phyloP scores from a whole-genome alignment of 805 yeast genomes.

The Zygosaccharomyces gambellarensis region DNA sequence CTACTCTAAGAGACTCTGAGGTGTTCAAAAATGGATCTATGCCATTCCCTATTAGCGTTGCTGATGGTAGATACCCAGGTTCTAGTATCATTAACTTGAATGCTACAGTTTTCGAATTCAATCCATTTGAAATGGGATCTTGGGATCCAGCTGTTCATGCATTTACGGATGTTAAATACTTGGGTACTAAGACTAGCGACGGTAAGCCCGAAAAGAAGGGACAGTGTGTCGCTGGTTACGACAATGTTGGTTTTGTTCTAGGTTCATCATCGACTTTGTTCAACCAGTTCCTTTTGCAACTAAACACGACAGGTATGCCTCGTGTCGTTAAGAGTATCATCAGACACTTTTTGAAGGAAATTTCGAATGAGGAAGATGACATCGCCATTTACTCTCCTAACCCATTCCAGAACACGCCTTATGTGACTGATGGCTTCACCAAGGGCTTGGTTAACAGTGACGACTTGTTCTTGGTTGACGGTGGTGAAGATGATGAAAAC shows the following conservation, averaged over 20 bases:
- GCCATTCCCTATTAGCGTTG: conserved; percentile 70
- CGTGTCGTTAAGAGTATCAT: conserved; percentile 47
- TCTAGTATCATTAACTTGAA: conserved; percentile 52
- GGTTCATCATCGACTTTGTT: conserved; percentile 83
- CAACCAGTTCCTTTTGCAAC: conserved; percentile 58
- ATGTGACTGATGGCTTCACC: conserved; percentile 31
- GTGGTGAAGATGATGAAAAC: conserved; percentile 67
- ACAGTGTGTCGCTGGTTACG: conserved; percentile 68
- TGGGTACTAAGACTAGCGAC: conserved; percentile 60
- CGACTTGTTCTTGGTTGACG: conserved; percentile 57
- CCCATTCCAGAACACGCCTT: conserved; percentile 52
- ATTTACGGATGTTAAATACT: conserved; percentile 61
- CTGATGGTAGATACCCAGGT: conserved; percentile 63
- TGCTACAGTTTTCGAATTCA: conserved; percentile 63
- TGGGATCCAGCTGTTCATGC: conserved; percentile 76
- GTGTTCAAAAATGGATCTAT: conserved; percentile 56
- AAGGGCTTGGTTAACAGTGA: conserved; percentile 40
- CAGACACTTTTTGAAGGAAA: conserved; percentile 40
- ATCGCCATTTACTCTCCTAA: conserved; percentile 69
- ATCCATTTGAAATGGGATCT: conserved; percentile 75
- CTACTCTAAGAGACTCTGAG: conserved; percentile 55
- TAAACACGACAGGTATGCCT: conserved; percentile 49
- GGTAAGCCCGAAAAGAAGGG: conserved; percentile 50
- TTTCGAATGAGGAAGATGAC: conserved; percentile 53
- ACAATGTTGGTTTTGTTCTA: conserved; percentile 74